Base-by-base conservation (phyloP, 1,284 basidiomycete species). In the Apiotrichum veenhuisii region DNA sequence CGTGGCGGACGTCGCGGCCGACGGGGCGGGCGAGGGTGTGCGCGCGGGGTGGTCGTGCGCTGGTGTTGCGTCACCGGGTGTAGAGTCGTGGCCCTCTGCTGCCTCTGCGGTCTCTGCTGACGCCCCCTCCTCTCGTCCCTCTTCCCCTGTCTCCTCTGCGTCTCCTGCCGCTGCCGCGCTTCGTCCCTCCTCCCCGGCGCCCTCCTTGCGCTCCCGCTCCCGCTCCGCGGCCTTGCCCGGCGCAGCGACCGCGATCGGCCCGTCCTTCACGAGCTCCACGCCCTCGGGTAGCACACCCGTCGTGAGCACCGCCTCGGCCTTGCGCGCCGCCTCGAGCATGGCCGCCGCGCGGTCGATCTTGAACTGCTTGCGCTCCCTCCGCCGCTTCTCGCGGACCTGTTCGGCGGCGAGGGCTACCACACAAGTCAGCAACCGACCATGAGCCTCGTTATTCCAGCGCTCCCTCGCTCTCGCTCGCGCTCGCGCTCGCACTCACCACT, bases 281-380 rank as follows among this genome's bases (percentile, higher is more conserved):
- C 57, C 59, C 49, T 57, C 61, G 0, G 62, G 64, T 18, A 50
- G 54, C 42, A 59, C 57, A 20, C 65, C 63, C 5, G 63, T 57
- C 0, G 69, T 68, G 14, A 77, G 59, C 17, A 78, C 68, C 3
- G 70, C 72, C 59, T 78, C 77, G 9, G 76, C 75, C n/a, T 72
- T 68, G 53, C 72, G 72, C 17, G 75, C 75, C 14, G 76, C 76
- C 18, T 73, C 68, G 38, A 77, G 65, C 67, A 77, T 75, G 1
- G 76, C 75, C 46, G 69, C 64, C 34, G 77, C 77, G 67, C 93
- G 85, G 70, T 95, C 92, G 40, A 88, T 80, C 76, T 97, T 97
- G 80, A 94, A 93, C 66, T 91, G 87, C 66, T 86, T 87, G 44
- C 94, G 84, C 66, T 93, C 91, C 38, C 85, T 82, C 47, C 93